Conservation (phyloP, 768 basidiomycete genomes). For the Tulasnella sp. region DNA sequence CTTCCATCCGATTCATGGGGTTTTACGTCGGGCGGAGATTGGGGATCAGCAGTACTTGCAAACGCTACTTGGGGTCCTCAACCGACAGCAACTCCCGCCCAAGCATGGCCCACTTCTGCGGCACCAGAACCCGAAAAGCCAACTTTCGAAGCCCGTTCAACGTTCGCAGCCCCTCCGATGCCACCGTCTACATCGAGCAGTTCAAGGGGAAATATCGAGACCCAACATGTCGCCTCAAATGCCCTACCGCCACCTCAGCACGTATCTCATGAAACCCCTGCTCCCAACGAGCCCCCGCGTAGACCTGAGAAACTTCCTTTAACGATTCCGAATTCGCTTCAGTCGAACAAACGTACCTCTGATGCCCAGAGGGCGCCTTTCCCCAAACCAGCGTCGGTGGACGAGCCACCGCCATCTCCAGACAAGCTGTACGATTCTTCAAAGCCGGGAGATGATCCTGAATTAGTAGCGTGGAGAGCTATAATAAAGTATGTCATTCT, state of each 20-base stretch:
- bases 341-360: not conserved
- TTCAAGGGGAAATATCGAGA: not conserved
- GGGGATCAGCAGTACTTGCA: not conserved
- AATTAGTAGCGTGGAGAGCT: not conserved
- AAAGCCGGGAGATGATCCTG: not conserved
- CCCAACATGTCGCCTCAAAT: not conserved
- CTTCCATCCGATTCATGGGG: not conserved
- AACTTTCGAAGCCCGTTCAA: not conserved
- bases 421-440: not conserved
- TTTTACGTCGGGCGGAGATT: not conserved
- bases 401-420: not conserved
- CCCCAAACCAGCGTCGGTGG: not conserved
- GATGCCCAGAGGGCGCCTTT: not conserved
- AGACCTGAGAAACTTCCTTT: not conserved
- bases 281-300: not conserved
- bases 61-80: not conserved
- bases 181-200: not conserved
- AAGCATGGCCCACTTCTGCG: not conserved
- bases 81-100: not conserved
- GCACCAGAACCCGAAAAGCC: not conserved
- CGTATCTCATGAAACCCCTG: not conserved
- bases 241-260: not conserved
- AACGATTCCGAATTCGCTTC: not conserved
- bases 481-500: not conserved
- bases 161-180: not conserved